Base-by-base conservation (phyloP, 108 stramenopile species). In the Aurantiochytrium sp. region DNA sequence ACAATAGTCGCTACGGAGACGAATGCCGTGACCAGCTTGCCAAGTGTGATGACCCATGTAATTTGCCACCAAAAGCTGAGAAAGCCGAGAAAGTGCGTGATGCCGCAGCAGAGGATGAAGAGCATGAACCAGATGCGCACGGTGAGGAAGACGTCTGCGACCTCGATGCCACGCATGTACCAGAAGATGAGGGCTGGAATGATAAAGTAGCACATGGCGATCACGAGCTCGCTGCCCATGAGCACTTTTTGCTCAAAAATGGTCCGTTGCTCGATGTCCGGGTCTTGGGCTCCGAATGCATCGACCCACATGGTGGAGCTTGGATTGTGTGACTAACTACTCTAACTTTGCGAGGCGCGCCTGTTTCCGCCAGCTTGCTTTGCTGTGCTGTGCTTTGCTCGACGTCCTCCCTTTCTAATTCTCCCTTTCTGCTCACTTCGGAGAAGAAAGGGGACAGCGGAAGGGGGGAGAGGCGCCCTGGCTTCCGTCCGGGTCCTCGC, bases 111-210 rank as follows among this genome's bases (percentile, higher is more conserved):
- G n/a, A 83, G 14, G n/a, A 83, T 83, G 5, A 83, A 83, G 76
- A 83, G 51, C 76, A 83, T 83, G 76, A 83, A 83, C 76, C 76
- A 83, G n/a, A 83, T 4, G 19, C 76, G 45, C 49, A 83, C 51
- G n/a, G 45, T 83, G 49, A 83, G 45, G 28, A 83, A 83, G 23
- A 83, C 19, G 51, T 21, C 45, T 0, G 76, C 76, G 4, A 83
- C 51, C 23, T 83, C 3, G 25, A 47, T 47, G n/a, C 76, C 51
- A 6, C 23, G 12, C 45, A 53, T 47, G 4, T 53, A 83, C 51
- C 45, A 53, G 51, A 53, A 83, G 12, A 83, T 47, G 49, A 53
- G 76, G 16, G 51, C 6, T 12, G 76, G 76, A 23, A 83, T 83
- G 4, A 83, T 4, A 23, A 83, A 83, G 51, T 83, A 83, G 49